Base-by-base conservation (phyloP, 2,329 filamentous ascomycete species). In the Fusarium odoratissimum region DNA sequence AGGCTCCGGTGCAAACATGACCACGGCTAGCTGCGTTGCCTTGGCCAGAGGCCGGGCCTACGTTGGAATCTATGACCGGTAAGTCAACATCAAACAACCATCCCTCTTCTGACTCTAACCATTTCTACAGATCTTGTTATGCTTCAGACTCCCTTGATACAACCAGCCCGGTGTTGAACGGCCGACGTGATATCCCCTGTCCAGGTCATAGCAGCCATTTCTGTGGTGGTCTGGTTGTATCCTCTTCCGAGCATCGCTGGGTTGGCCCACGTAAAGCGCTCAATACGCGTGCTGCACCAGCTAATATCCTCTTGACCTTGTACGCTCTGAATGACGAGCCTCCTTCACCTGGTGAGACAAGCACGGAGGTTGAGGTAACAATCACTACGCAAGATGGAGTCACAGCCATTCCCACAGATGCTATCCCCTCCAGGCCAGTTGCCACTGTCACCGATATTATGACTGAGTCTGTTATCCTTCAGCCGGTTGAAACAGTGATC, bases 71-170 rank as follows among this genome's bases (percentile, higher is more conserved):
- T 56, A 28, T 45, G 30, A 28, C 0, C n/a, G 38, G 54, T 45
- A 33, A 16, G 54, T 28, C 0, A 8, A 37, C 8, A 28, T 28
- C 9, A 3, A 33, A 6, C 5, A 1, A 11, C 5, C n/a, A 13
- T 3, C 0, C 6, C 0, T 25, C 8, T 1, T n/a, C 11, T 6
- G 8, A 1, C 0, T 6, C 54, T 56, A 7, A 45, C 5, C 3
- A 23, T 0, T 9, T 1, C 14, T 4, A 6, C 6, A 56, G 54
- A n/a, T 56, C n/a, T 0, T 56, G 54, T 6, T 45, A 56, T 13
- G 38, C 54, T 2, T 44, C 54, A 13, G 28, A 56, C 23, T 45
- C 54, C 2, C 13, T 56, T 23, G 38, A 45, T 5, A 25, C 54
- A 8, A 35, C 54, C 10, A 45, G 12, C 23, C 12, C 45, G 6